These are phyloP conservation scores for Leucoagaricus sp. DNA, from an alignment of 1,284 basidiomycete species.

Conservation along the genomic window DNA sequence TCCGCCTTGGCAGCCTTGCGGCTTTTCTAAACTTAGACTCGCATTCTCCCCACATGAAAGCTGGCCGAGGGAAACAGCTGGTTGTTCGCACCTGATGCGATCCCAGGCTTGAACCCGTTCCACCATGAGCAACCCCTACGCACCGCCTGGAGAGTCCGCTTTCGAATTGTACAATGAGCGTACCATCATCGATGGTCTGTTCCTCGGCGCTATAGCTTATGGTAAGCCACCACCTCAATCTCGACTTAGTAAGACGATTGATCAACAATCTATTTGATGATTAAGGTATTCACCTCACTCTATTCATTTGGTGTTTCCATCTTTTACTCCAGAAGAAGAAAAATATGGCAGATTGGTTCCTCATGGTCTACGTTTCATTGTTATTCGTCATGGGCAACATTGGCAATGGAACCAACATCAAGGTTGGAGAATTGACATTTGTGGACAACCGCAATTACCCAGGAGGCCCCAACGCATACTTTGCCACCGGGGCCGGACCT, in stretches of 20 bases:
- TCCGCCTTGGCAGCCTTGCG: neutral
- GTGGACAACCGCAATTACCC: conserved; percentile 28
- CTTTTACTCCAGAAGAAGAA: conserved; percentile 10
- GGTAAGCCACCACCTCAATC: neutral
- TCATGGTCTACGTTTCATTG: conserved; percentile 19
- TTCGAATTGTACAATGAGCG: conserved; percentile 6
- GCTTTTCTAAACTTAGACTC: conserved; percentile 8
- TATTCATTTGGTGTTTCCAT: conserved; percentile 14
- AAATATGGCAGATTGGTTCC: conserved; percentile 1
- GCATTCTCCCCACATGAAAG: neutral
- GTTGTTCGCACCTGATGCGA: neutral
- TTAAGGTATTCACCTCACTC: conserved; percentile 12
- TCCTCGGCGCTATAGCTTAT: conserved; percentile 14
- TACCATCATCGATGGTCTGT: conserved; percentile 13
- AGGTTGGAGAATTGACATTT: conserved; percentile 25
- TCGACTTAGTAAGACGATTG: neutral
- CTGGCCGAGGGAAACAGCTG: neutral
- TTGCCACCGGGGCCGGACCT: conserved; percentile 6
- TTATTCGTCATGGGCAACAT: conserved; percentile 24
- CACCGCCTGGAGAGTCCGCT: neutral
- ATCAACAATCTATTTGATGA: conserved; percentile 3
- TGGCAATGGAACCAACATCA: conserved; percentile 22
- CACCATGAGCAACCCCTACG: conserved; percentile 13
- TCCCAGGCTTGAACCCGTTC: neutral
- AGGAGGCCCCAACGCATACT: conserved; percentile 26